phyloP scores from a whole-genome alignment of 352 stramenopile species.

The Phytophthora niederhauseri region DNA sequence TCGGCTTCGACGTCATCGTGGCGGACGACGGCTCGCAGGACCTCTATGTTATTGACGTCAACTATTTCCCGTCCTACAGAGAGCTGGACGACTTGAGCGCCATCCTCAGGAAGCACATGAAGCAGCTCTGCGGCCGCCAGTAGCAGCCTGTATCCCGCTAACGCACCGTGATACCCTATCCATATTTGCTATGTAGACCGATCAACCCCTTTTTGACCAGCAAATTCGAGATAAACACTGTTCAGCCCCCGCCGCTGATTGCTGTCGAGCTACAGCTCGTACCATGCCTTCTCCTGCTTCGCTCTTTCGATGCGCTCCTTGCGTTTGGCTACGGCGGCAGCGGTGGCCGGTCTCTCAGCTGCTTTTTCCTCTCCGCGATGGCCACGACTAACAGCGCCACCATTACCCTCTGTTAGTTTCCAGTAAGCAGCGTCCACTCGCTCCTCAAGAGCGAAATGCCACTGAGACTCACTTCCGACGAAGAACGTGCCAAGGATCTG shows the following conservation, averaged over 20 bases:
- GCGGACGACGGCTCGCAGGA: conserved; percentile 52
- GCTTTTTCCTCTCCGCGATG: conserved; percentile 8
- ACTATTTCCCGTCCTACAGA: conserved; percentile 90
- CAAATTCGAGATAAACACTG: background rate
- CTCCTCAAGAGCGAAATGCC: conserved; percentile 21
- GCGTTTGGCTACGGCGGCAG: conserved; percentile 28
- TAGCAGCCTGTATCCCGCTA: conserved; percentile 19
- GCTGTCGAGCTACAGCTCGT: conserved; percentile 20
- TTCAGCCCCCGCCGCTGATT: background rate
- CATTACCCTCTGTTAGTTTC: conserved; percentile 7
- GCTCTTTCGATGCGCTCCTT: conserved; percentile 36
- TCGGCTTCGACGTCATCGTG: conserved; percentile 89
- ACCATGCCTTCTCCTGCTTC: conserved; percentile 35
- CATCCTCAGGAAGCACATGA: conserved; percentile 67
- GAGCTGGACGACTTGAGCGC: conserved; percentile 74
- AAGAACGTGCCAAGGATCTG: conserved; percentile 34
- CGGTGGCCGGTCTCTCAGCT: conserved; percentile 19
- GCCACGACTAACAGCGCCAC: background rate
- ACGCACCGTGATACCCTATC: background rate
- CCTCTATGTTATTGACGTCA: conserved; percentile 85
- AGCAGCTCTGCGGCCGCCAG: conserved; percentile 37
- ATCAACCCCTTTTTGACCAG: conserved; percentile 12
- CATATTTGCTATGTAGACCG: conserved; percentile 24
- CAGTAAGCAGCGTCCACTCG: conserved; percentile 23
- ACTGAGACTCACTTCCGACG: conserved; percentile 20